These are phyloP conservation scores for Gossypium davidsonii DNA, from an alignment of 441 rosid genomes.

Conservation along the genomic window DNA sequence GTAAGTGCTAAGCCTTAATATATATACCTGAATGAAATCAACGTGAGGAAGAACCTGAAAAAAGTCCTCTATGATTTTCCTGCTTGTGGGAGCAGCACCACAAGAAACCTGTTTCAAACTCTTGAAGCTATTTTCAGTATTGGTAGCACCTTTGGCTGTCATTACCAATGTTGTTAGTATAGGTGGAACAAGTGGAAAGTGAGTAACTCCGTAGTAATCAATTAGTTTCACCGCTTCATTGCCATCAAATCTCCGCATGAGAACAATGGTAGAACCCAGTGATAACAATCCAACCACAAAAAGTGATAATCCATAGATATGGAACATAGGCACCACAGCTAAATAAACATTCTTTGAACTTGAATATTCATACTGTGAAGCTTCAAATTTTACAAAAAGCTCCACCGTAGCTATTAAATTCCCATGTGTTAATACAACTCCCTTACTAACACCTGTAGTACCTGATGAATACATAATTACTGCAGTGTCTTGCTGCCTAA, in stretches of 20 bases:
- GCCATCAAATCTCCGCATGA: constrained; percentile 61
- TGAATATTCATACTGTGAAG: constrained; percentile 52
- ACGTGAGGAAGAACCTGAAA: constrained; percentile 47
- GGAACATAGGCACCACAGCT: constrained; percentile 72
- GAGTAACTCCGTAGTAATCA: constrained; percentile 52
- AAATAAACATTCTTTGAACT: constrained; percentile 50
- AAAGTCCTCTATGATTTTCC: constrained; percentile 52
- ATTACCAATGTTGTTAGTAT: constrained; percentile 48
- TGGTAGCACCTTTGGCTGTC: constrained; percentile 25
- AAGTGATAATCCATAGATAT: constrained; percentile 74
- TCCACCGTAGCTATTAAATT: constrained; percentile 62
- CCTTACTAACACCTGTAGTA: constrained; percentile 78
- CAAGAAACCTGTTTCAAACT: constrained; percentile 79
- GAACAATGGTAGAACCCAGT: constrained; percentile 56
- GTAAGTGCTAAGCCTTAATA: not conserved
- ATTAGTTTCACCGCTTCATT: constrained; percentile 41
- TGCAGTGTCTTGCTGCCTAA: constrained; percentile 64
- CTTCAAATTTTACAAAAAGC: constrained; percentile 76
- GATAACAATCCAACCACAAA: constrained; percentile 59
- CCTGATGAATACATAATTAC: constrained; percentile 82
- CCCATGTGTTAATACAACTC: constrained; percentile 66
- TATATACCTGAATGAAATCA: constrained; percentile 73
- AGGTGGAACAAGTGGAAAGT: constrained; percentile 78
- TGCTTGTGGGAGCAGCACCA: constrained; percentile 69
- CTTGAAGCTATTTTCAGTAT: constrained; percentile 32